phyloP scores from a whole-genome alignment of 148 eudicot genomes.

The Nyssa sinensis region DNA sequence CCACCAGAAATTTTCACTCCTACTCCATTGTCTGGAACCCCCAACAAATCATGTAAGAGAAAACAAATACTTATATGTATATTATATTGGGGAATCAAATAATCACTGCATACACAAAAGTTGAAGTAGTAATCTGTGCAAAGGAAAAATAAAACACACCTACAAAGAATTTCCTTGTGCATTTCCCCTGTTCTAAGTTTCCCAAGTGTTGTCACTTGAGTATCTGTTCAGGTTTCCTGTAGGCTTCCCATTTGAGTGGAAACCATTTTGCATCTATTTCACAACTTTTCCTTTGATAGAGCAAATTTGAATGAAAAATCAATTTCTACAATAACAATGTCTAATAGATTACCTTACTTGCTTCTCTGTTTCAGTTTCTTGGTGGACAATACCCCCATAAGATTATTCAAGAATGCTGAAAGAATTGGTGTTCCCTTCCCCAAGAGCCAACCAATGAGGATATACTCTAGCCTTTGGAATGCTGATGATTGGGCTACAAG shows the following conservation, averaged over 20 bases:
- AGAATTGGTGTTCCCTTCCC: constrained; percentile 45
- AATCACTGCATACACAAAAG: too few species aligned
- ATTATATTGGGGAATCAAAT: too few species aligned
- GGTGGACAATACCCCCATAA: constrained; percentile 42
- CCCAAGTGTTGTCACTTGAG: too few species aligned
- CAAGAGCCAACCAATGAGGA: constrained; percentile 50
- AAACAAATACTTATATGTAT: neutral
- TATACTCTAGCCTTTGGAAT: constrained; percentile 52
- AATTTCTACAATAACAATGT: neutral
- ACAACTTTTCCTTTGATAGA: neutral
- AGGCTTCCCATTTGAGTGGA: neutral
- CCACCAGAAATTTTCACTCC: constrained; percentile 50
- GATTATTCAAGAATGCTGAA: constrained; percentile 39
- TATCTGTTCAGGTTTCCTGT: too few species aligned
- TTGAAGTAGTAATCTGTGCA: too few species aligned
- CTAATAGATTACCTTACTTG: neutral
- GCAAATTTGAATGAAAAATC: neutral
- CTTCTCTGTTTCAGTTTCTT: constrained; percentile 32
- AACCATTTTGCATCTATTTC: neutral
- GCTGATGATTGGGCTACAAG: constrained; percentile 70
- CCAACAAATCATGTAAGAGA: constrained; percentile 39
- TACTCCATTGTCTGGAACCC: constrained; percentile 50
- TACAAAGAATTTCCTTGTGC: too few species aligned
- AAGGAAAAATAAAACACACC: too few species aligned
- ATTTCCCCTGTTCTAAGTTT: too few species aligned